Percentiles rank a stretch among this genome's conserved stretches.
phyloP scores from a whole-genome alignment of 192 early-diverging fungal genomes.

The Coemansia brasiliensis region DNA sequence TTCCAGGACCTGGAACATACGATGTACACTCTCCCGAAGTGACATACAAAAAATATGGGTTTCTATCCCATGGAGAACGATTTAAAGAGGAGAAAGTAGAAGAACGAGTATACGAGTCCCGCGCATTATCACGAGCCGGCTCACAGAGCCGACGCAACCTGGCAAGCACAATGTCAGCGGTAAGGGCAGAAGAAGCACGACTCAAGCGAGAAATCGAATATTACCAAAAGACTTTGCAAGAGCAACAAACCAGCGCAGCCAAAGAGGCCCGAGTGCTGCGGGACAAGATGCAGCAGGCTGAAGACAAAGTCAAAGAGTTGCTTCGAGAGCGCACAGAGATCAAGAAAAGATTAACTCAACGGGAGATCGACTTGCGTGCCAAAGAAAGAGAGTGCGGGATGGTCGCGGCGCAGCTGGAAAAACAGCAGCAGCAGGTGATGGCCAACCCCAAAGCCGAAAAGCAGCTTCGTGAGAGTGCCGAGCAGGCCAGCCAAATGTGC shows the following conservation, averaged over 20 bases:
- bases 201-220: constrained; percentile 38
- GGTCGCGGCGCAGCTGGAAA: constrained; percentile 22
- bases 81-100: constrained; percentile 17
- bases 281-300: constrained; percentile 26
- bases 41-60: constrained; percentile 46
- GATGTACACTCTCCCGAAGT: constrained; percentile 38
- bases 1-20: constrained; percentile 42
- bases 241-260: constrained; percentile 13
- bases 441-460: constrained; percentile 29
- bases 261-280: constrained; percentile 21
- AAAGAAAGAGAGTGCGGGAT: constrained; percentile 28
- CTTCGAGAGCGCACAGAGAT: constrained; percentile 36
- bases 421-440: constrained; percentile 13
- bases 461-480: constrained; percentile 28
- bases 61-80: constrained; percentile 29
- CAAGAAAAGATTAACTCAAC: constrained; percentile 20
- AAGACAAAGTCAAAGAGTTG: constrained; percentile 29
- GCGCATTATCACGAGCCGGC: constrained; percentile 4
- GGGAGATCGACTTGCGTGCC: constrained; percentile 28
- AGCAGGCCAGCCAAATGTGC: constrained; percentile 32
- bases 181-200: constrained; percentile 35
- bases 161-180: constrained; percentile 15
- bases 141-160: constrained; percentile 4
- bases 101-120: neutral
- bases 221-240: constrained; percentile 17